Base-by-base conservation (phyloP, 441 rosid genomes). In the Gossypium trilobum region DNA sequence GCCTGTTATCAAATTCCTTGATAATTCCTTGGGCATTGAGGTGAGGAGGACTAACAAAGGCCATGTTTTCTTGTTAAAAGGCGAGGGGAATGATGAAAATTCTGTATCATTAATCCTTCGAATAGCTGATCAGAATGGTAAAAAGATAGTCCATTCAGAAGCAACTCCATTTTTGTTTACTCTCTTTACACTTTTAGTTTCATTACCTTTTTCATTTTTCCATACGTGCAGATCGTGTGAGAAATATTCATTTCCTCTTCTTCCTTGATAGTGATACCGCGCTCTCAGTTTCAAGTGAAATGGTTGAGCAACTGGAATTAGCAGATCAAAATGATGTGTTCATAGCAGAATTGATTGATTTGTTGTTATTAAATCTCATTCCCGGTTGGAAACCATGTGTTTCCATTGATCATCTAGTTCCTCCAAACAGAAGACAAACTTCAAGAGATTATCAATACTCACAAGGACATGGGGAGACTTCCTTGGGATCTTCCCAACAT, bases 251-350 rank as follows among this genome's bases (percentile, higher is more conserved):
- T 78, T 88, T 88, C 75, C 72, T 85, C 56, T 88, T 87, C 78
- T 85, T 75, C 77, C 87, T 83, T 14, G 86, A 87, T 10, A 80
- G 83, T 56, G 93, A 88, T 68, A 88, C 91, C 25, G 87, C 93
- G 54, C 79, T 82, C 2, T 80, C 88, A 4, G 93, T 88, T 56
- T 85, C 93, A 48, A 82, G 84, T 48, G 93, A 88, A 75, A 88
- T 88, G 93, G 89, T 85, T 70, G 93, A 84, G 82, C 89, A 87
- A 70, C 89, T 88, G 29, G 91, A 87, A 78, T 70, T 88, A 60
- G 86, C 80, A 51, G 87, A 85, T 75, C 89, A 84, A 67, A 78
- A 87, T 72, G 87, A 85, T n/a, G 74, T 69, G 14, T 87, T 85
- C 73, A 87, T 88, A 55, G 91, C 91, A 19, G 90, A 87, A 11